Percentiles rank a stretch among this genome's conserved stretches.
These are phyloP conservation scores for Dactylellina haptotyla DNA, from an alignment of 2,329 filamentous ascomycete species.

Conservation along the genomic window DNA sequence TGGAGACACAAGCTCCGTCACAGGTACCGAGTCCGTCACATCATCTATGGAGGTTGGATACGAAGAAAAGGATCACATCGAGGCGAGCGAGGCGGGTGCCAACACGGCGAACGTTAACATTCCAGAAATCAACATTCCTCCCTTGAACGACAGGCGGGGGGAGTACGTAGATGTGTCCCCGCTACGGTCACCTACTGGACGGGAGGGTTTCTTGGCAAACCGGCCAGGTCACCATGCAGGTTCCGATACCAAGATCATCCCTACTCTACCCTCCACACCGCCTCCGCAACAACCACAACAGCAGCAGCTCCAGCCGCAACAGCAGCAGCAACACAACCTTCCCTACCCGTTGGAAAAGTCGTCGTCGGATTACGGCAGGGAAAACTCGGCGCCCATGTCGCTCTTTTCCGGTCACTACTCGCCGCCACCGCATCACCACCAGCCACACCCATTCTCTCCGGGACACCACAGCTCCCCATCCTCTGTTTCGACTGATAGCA, in stretches of 20 bases:
- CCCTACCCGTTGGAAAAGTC: conserved; percentile 34
- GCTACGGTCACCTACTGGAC: conserved; percentile 49
- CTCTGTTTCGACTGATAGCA: conserved; percentile 40
- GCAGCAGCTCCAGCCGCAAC: neutral
- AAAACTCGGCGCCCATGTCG: conserved; percentile 35
- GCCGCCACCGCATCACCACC: conserved; percentile 17
- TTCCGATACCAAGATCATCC: conserved; percentile 54
- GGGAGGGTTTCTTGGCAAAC: conserved; percentile 52
- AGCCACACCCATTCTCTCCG: conserved; percentile 36
- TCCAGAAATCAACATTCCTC: conserved; percentile 54
- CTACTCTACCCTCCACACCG: conserved; percentile 36
- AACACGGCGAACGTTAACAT: conserved; percentile 40
- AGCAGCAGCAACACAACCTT: conserved; percentile 27
- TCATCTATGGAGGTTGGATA: conserved; percentile 70
- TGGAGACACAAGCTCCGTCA: conserved; percentile 41
- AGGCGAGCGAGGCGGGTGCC: conserved; percentile 35
- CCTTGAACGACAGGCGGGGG: conserved; percentile 37
- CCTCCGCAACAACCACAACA: conserved; percentile 23
- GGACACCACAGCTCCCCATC: conserved; percentile 36
- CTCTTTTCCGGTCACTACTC: conserved; percentile 48
- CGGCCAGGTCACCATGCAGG: conserved; percentile 54
- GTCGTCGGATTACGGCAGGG: conserved; percentile 38
- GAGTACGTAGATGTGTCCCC: conserved; percentile 51
- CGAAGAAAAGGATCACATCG: conserved; percentile 53
- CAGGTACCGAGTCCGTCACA: conserved; percentile 61